Conservation (phyloP, 2,329 filamentous ascomycete species). For the Penicillium sp. region DNA sequence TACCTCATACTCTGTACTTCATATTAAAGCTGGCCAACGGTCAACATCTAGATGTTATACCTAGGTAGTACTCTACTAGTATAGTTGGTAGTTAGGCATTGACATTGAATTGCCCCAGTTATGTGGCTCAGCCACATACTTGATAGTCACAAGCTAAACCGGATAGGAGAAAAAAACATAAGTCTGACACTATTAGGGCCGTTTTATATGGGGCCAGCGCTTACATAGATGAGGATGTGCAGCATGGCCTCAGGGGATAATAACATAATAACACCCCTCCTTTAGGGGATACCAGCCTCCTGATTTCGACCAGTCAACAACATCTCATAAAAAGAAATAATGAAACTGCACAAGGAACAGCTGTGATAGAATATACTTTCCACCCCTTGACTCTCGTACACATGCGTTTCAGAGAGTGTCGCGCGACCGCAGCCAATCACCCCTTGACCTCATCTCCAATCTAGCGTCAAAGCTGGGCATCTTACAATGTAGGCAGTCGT, state of each 20-base stretch:
- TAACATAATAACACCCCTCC: neutral
- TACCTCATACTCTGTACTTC: neutral
- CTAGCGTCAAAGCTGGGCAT: conserved; percentile 5
- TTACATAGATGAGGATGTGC: conserved; percentile 14
- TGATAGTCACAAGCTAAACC: neutral
- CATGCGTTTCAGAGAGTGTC: conserved; percentile 11
- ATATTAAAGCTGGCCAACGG: neutral
- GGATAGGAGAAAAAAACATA: neutral
- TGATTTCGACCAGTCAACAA: neutral
- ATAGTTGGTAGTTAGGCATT: neutral
- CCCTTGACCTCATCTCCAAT: neutral
- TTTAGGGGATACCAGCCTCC: conserved; percentile 14
- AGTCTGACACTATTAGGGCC: neutral
- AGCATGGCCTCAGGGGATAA: conserved; percentile 6
- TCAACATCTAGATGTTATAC: neutral
- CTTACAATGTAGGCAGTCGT: neutral
- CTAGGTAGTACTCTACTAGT: too few species aligned
- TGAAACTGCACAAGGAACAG: neutral
- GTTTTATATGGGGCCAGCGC: conserved; percentile 9
- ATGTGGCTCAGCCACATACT: neutral
- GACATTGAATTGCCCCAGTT: neutral
- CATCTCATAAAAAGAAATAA: neutral
- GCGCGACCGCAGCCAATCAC: conserved; percentile 13
- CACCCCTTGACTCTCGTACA: neutral
- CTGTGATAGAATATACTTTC: neutral